Evolutionary conservation across 345 rosid species (phyloP).

Genomic region (Eucalyptus cloeziana): DNA sequence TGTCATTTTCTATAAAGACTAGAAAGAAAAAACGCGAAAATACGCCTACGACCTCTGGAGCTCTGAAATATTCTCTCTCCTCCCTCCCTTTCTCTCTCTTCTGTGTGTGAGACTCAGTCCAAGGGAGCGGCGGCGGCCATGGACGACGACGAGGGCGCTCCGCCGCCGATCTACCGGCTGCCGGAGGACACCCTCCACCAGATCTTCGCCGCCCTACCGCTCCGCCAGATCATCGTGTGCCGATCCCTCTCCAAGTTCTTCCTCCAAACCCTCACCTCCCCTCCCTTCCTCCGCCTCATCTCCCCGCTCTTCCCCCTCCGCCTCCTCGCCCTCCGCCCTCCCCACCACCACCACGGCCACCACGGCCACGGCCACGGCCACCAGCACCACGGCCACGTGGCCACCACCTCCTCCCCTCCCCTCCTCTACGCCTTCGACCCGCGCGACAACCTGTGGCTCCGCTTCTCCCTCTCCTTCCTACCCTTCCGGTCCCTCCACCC

Average conservation of each 20-base stretch:
- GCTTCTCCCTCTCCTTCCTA: constrained; percentile 55
- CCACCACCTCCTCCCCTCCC: constrained; percentile 9
- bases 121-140: not conserved
- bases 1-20: not conserved
- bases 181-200: constrained; percentile 68
- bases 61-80: not conserved
- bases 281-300: constrained; percentile 31
- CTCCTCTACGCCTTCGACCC: constrained; percentile 63
- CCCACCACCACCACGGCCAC: not conserved
- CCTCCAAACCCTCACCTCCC: constrained; percentile 39
- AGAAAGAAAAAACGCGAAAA: not conserved
- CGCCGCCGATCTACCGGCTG: constrained; percentile 37
- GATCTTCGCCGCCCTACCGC: constrained; percentile 72
- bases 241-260: constrained; percentile 61
- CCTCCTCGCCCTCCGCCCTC: constrained; percentile 57
- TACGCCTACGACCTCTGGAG: not conserved
- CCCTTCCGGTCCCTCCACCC: constrained; percentile 68
- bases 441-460: constrained; percentile 42
- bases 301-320: constrained; percentile 26
- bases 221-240: constrained; percentile 66
- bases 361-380: not conserved
- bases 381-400: constrained; percentile 1
- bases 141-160: not conserved
- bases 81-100: not conserved
- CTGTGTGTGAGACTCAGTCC: not conserved